These are phyloP conservation scores for Syzygium aromaticum DNA, from an alignment of 345 rosid genomes.

Conservation along the genomic window DNA sequence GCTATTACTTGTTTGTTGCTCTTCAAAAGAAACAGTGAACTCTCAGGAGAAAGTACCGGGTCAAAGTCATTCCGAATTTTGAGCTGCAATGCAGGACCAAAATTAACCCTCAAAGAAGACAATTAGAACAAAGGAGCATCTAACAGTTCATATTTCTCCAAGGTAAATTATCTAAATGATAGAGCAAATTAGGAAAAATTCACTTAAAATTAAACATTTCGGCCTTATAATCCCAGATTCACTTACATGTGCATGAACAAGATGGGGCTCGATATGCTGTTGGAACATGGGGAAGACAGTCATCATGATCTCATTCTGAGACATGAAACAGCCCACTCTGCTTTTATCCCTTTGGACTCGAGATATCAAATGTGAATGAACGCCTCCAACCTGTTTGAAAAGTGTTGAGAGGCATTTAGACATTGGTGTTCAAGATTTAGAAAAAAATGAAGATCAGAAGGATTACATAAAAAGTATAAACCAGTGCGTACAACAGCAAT, in stretches of 20 bases:
- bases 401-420: conserved; percentile 3
- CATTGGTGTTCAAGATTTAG: background rate
- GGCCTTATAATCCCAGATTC: background rate
- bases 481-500: conserved; percentile 86
- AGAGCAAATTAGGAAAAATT: background rate
- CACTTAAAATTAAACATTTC: background rate
- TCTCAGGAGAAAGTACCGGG: conserved; percentile 99
- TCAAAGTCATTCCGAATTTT: conserved; percentile 99
- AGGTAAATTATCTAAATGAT: background rate
- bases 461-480: conserved; percentile 1
- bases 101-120: background rate
- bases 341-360: conserved; percentile 99
- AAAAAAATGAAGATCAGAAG: background rate
- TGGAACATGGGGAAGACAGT: conserved; percentile 98
- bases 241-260: conserved; percentile 99
- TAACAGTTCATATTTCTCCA: background rate
- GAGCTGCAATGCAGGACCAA: conserved; percentile 40
- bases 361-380: conserved; percentile 95
- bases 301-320: conserved; percentile 99
- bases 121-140: background rate
- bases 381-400: conserved; percentile 92
- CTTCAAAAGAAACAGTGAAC: conserved; percentile 94
- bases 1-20: conserved; percentile 79
- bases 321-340: conserved; percentile 74
- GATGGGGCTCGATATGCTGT: conserved; percentile 96